Evolutionary conservation across 2,329 filamentous ascomycete genomes (phyloP).

Genomic region (Fusarium sp.): DNA sequence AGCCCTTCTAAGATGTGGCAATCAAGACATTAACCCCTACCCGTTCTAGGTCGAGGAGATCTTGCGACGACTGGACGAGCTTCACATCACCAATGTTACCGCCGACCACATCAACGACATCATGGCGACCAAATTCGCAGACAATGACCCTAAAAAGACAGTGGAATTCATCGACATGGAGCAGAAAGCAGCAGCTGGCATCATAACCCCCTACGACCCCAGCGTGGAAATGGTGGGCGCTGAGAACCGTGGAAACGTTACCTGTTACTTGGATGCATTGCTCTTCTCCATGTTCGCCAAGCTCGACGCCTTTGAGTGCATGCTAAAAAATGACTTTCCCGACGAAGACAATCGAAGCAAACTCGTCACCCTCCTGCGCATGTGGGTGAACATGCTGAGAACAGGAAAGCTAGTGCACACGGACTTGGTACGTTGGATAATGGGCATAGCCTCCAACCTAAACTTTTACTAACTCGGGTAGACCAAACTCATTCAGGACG

Average conservation of each 20-base stretch:
- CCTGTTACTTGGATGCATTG: conserved; percentile 94
- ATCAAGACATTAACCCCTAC: conserved; percentile 32
- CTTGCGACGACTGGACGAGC: conserved; percentile 57
- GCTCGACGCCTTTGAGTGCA: conserved; percentile 91
- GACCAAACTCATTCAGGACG: conserved; percentile 87
- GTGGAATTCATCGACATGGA: conserved; percentile 84
- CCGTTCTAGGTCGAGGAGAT: conserved; percentile 60
- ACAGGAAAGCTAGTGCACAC: conserved; percentile 87
- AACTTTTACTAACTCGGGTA: conserved; percentile 57
- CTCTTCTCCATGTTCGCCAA: conserved; percentile 97
- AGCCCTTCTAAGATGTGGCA: conserved; percentile 1
- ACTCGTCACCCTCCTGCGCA: conserved; percentile 82
- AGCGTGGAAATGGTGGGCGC: conserved; percentile 84
- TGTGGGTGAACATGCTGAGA: conserved; percentile 95
- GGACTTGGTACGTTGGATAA: conserved; percentile 76
- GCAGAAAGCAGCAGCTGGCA: conserved; percentile 85
- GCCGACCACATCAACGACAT: conserved; percentile 72
- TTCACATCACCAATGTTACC: conserved; percentile 63
- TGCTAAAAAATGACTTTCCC: conserved; percentile 85
- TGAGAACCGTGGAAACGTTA: conserved; percentile 87
- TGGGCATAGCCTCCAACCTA: not conserved
- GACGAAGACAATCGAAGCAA: conserved; percentile 78
- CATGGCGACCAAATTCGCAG: conserved; percentile 75
- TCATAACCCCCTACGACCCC: conserved; percentile 82
- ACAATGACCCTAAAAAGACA: conserved; percentile 81